These are phyloP conservation scores for Serendipita sp. DNA, from an alignment of 768 basidiomycete genomes.

Conservation along the genomic window DNA sequence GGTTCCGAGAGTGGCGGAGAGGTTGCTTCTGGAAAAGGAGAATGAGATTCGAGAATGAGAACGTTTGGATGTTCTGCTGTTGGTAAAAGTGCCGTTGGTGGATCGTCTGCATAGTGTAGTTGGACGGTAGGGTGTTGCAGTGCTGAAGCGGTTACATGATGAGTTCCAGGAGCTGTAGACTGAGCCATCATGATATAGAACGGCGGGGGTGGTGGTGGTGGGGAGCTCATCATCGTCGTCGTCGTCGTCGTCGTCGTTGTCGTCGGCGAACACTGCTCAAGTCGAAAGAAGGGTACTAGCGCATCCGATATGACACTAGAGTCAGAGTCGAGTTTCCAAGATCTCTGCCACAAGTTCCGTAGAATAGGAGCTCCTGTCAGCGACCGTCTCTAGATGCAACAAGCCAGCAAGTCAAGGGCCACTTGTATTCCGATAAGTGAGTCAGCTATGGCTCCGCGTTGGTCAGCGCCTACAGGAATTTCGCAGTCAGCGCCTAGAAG, in stretches of 20 bases:
- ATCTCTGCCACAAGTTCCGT: too few relatives aligned
- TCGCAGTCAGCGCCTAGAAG: too few relatives aligned
- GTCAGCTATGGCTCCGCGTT: too few relatives aligned
- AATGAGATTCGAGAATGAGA: conserved; percentile 38
- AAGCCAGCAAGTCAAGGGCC: too few relatives aligned
- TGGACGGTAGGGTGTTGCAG: conserved; percentile 58
- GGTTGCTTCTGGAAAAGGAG: not conserved
- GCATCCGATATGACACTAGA: too few relatives aligned
- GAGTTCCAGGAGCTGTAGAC: not conserved
- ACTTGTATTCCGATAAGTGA: too few relatives aligned
- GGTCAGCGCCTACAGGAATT: too few relatives aligned
- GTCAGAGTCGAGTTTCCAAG: too few relatives aligned
- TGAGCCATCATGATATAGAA: not conserved
- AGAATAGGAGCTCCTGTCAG: too few relatives aligned
- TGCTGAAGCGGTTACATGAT: conserved; percentile 11
- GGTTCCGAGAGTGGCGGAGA: not conserved
- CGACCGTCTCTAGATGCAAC: too few relatives aligned
- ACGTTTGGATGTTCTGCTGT: conserved; percentile 50
- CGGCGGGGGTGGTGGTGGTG: not conserved
- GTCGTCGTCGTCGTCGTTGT: not conserved
- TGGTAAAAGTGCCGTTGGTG: conserved; percentile 48
- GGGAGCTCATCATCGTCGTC: too few relatives aligned
- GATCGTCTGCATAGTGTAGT: conserved; percentile 71
- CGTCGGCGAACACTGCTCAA: not conserved
- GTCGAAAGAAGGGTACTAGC: not conserved